Base-by-base conservation (phyloP, 2,329 filamentous ascomycete species). In the Aspergillus viridinutans region DNA sequence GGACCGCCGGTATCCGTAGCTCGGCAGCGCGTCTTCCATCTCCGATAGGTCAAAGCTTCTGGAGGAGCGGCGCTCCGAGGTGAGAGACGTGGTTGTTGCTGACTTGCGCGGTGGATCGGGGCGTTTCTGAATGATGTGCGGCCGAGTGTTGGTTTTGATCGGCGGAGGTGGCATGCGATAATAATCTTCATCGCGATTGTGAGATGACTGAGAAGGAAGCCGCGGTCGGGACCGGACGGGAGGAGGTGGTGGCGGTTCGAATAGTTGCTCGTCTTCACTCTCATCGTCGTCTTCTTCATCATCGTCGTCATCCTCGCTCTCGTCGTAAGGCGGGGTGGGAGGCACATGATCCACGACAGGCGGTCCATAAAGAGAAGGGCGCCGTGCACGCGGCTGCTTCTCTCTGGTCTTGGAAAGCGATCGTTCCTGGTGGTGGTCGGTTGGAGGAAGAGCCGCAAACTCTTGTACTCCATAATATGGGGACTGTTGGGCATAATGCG, bases 151-250 rank as follows among this genome's bases (percentile, higher is more conserved):
- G 38, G 60, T 53, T 54, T 69, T 74, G 21, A 64, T 54, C 4
- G 70, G 69, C n/a, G 76, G 75, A 5, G 74, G 76, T 48, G 74
- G 75, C 73, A 78, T 77, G 52, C 65, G 72, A 58, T 76, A 74
- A 53, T 67, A 76, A 49, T 77, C 76, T 55, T 78, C 75, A 47
- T 74, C 74, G 17, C 64, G 68, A 10, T 70, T 67, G 50, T 65
- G 67, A 12, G 57, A 56, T 32, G 61, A 62, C 49, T 66, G 67
- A 55, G 67, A 63, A n/a, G 70, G 62, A 32, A 65, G 64, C 23
- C 72, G 69, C 3, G 66, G 64, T 40, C 70, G 70, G 28, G 60
- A 42, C 43, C 73, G 67, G 45, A 67, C 69, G 29, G 69, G 68
- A 28, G 64, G 52, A 48, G 62, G 65, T 28, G 58, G 65, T 40